Evolutionary conservation across 2,329 filamentous ascomycete species (phyloP).

Genomic region (Aureobasidium sp.): DNA sequence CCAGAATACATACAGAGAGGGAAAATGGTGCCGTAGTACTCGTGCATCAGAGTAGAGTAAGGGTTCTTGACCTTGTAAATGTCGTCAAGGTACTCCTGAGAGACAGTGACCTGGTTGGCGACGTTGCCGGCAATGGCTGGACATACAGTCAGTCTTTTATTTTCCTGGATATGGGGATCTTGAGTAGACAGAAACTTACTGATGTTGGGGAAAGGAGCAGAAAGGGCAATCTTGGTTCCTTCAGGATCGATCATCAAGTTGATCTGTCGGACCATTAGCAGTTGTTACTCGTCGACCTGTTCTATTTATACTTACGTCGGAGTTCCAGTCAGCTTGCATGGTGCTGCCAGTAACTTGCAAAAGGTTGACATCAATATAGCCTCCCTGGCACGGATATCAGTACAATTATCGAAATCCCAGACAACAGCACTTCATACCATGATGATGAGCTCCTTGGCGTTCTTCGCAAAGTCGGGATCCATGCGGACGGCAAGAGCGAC

Average conservation of each 20-base stretch:
- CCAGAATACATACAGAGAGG: conserved; percentile 29
- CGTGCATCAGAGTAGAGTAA: conserved; percentile 34
- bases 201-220: conserved; percentile 41
- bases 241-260: conserved; percentile 49
- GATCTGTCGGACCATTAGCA: conserved; percentile 32
- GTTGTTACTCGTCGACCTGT: conserved; percentile 17
- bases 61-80: conserved; percentile 32
- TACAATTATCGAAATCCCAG: neutral
- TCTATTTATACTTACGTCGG: conserved; percentile 17
- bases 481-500: conserved; percentile 42
- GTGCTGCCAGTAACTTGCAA: conserved; percentile 25
- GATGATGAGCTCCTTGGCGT: conserved; percentile 42
- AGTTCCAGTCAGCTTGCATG: conserved; percentile 15
- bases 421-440: conserved; percentile 28
- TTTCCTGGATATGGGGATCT: neutral
- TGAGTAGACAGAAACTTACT: conserved; percentile 4
- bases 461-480: conserved; percentile 41
- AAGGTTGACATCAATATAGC: conserved; percentile 39
- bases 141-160: neutral
- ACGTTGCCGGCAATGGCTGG: conserved; percentile 38
- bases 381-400: conserved; percentile 27
- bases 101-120: conserved; percentile 42
- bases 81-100: conserved; percentile 34
- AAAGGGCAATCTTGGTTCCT: conserved; percentile 44
- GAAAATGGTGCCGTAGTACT: conserved; percentile 34